Conservation (phyloP, 768 basidiomycete species). For the Termitomyces sp. region DNA sequence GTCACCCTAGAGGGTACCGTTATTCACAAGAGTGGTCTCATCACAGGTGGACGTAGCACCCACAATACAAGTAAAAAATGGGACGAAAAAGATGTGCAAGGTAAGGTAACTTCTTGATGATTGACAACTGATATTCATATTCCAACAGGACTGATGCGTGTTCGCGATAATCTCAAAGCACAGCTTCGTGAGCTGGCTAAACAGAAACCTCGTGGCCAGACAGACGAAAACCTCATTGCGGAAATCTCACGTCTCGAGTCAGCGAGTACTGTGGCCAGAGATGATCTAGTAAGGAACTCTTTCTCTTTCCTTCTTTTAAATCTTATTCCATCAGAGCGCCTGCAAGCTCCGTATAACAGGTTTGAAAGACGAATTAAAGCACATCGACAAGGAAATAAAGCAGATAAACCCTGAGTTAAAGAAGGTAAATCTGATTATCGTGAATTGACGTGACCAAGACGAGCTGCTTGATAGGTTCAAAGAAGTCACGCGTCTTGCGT, state of each 20-base stretch:
- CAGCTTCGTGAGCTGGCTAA: constrained; percentile 83
- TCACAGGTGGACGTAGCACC: constrained; percentile 89
- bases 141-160: constrained; percentile 38
- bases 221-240: constrained; percentile 71
- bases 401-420: constrained; percentile 62
- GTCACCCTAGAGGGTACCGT: constrained; percentile 96
- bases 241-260: constrained; percentile 80
- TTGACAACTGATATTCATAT: not conserved
- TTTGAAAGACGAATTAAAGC: constrained; percentile 79
- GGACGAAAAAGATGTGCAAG: constrained; percentile 92
- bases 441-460: not conserved
- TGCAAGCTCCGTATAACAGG: constrained; percentile 72
- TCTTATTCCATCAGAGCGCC: constrained; percentile 46
- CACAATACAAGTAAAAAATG: constrained; percentile 79
- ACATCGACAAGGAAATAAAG: constrained; percentile 66
- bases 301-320: not conserved
- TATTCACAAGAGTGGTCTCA: constrained; percentile 95
- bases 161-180: constrained; percentile 62
- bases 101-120: constrained; percentile 27
- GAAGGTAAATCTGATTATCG: constrained; percentile 39
- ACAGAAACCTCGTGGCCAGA: constrained; percentile 76
- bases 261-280: constrained; percentile 63
- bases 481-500: constrained; percentile 45
- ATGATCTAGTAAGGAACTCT: constrained; percentile 64
- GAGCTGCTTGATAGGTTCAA: constrained; percentile 38